Base-by-base conservation (phyloP, 768 basidiomycete species). In the Cystofilobasidium macerans region DNA sequence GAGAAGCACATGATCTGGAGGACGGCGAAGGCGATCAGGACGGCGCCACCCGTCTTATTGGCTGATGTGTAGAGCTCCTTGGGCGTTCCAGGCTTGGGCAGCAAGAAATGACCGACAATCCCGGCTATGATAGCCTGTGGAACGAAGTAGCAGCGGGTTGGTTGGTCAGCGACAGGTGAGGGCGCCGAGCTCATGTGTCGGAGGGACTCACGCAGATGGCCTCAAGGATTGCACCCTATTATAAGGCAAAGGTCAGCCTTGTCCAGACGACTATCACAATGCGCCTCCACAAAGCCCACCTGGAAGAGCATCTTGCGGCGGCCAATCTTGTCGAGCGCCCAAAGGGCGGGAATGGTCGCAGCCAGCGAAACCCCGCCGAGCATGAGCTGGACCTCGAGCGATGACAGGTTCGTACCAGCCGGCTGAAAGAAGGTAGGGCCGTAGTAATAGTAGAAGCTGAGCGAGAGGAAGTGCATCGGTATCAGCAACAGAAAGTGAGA, bases 371-470 rank as follows among this genome's bases (percentile, higher is more conserved):
- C 86, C 0, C 77, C 86, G n/a, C 86, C 86, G 28, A 88, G 78
- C 64, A 87, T 84, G 12, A 82, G 80, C 72, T 87, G 87, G 69
- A 88, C 86, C n/a, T 83, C 80, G 76, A 85, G 88, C 0, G 87
- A 82, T 8, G 79, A 80, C 63, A 88, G 76, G n/a, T 81, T 83
- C 56, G 85, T 86, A 53, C 85, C 84, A 22, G 86, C 84, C 67
- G 81, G 84, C 75, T 85, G 77, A 79, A 89, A 90, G 80, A 88
- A 88, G 0, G 84, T 86, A 65, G 87, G 85, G 22, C 86, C 72
- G 57, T 71, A 72, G 42, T 69, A 58, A 28, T 59, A 22, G 30
- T 84, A 22, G 85, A 84, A 69, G 80, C 84, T 74, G 36, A 7
- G 14, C 36, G 14, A 14, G 36, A 38, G 36, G 8, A 14, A 38